Evolutionary conservation across 2,329 filamentous ascomycete genomes (phyloP), one percentile per base, ranked within the genome.

Genomic region (Calonectria pauciramosa): DNA sequence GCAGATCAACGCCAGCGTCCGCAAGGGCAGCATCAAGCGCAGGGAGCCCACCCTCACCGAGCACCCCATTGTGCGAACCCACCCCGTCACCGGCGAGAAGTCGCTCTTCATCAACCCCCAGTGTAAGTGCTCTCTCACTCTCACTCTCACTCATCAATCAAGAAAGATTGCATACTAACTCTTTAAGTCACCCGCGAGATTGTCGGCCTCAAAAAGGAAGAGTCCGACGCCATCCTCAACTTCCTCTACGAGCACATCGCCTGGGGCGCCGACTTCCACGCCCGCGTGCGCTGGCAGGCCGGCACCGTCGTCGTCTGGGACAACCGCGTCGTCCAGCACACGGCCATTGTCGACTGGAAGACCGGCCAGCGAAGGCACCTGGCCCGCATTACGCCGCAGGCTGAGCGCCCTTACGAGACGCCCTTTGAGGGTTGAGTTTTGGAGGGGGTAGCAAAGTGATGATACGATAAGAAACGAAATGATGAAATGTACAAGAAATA

Each of bases 261-360:
- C 1, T 84, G 83, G 60, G 88, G 88, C 36, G 93, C 93, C 52
- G 94, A 96, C 82, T 87, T 93, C 73, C 93, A 95, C 79, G 93
- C 91, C 8, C 89, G 93, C 30, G 89, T 98, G 65, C 94, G 93
- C 83, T 97, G 95, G 95, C 92, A 92, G 79, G 89, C 91, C 54
- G 90, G 91, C n/a, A 96, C 94, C 0, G 95, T 97, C 1, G 94
- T 97, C 2, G 92, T 96, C 0, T 97, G 95, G 95, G 95, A 97
- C 83, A 97, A 96, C 86, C 89, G 95, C 38, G 91, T 96, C 0
- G 96, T 94, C 13, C 90, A 92, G 78, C 95, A 98, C 84, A 94
- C 94, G 9, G 95, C 95, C 2, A 86, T 96, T 49, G 87, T 96
- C 4, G 95, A 97, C 83, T 98, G 95, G 95, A 91, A 94, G 79